phyloP scores from a whole-genome alignment of 345 rosid species.

The Gossypium stocksii region DNA sequence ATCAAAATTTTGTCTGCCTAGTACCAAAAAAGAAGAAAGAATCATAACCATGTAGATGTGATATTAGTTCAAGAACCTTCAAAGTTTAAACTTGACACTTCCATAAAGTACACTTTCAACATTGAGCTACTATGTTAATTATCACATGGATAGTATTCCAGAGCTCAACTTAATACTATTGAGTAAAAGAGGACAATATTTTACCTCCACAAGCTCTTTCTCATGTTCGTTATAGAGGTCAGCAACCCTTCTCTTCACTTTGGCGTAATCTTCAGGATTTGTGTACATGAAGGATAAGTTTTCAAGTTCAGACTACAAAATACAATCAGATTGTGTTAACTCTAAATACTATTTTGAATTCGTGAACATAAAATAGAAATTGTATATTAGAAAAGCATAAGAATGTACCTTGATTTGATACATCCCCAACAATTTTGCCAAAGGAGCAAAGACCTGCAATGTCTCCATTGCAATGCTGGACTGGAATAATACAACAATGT shows the following conservation, averaged over 20 bases:
- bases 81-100: neutral
- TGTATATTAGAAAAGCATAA: constrained; percentile 20
- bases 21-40: constrained; percentile 12
- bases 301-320: constrained; percentile 92
- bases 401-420: constrained; percentile 75
- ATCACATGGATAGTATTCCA: neutral
- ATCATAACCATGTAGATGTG: neutral
- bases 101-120: neutral
- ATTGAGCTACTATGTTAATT: neutral
- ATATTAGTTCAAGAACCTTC: neutral
- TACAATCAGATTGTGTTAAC: neutral
- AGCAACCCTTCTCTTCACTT: constrained; percentile 72
- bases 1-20: constrained; percentile 85
- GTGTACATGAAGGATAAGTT: constrained; percentile 92
- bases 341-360: neutral
- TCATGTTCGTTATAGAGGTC: constrained; percentile 81
- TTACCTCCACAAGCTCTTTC: neutral
- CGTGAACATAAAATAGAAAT: neutral
- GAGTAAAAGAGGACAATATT: neutral
- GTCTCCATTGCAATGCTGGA: constrained; percentile 96
- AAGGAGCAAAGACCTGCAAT: constrained; percentile 94
- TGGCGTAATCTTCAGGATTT: constrained; percentile 83
- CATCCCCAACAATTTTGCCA: constrained; percentile 96
- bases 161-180: neutral
- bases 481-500: constrained; percentile 45